Evolutionary conservation across 495 filamentous ascomycete genomes (phyloP).

Genomic region (Penicillium simplicissimum): DNA sequence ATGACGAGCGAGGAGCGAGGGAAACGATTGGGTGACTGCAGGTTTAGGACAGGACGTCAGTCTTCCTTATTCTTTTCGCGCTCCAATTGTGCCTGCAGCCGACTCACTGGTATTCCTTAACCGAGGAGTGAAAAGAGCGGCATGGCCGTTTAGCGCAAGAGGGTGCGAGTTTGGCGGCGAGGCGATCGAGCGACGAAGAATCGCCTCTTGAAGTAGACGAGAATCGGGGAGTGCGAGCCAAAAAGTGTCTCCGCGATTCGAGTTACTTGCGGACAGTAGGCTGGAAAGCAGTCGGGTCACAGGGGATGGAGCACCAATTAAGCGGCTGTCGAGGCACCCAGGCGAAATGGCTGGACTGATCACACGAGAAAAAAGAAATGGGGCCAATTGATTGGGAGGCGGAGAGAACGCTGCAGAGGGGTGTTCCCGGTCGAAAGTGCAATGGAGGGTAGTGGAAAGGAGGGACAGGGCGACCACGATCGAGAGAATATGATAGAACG

Average conservation of each 20-base stretch:
- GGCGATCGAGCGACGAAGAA: not conserved
- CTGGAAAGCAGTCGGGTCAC: slow-evolving; percentile 5
- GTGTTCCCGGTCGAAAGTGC: not conserved
- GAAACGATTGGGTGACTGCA: slow-evolving; percentile 12
- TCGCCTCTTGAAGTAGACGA: not conserved
- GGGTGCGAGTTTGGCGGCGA: slow-evolving; percentile 9
- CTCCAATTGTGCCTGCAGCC: not conserved
- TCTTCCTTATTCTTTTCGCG: not conserved
- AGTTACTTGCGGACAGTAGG: slow-evolving; percentile 12
- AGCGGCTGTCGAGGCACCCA: not conserved
- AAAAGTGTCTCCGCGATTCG: slow-evolving; percentile 14
- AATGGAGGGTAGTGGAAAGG: slow-evolving; percentile 1
- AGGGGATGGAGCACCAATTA: slow-evolving; percentile 25
- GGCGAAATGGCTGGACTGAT: slow-evolving; percentile 21
- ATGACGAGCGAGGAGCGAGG: slow-evolving; percentile 3
- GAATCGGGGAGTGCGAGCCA: slow-evolving; percentile 8
- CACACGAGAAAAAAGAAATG: slow-evolving; percentile 22
- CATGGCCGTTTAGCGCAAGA: slow-evolving; percentile 25
- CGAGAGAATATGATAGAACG: not conserved
- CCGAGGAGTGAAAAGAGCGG: slow-evolving; percentile 22
- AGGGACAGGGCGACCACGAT: not conserved
- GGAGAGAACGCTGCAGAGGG: slow-evolving; percentile 1
- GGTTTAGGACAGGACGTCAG: slow-evolving; percentile 7
- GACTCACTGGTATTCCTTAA: slow-evolving; percentile 25
- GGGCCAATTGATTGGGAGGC: not conserved